Base-by-base conservation (phyloP, 2,329 filamentous ascomycete genomes). In the Paraphoma sp. region DNA sequence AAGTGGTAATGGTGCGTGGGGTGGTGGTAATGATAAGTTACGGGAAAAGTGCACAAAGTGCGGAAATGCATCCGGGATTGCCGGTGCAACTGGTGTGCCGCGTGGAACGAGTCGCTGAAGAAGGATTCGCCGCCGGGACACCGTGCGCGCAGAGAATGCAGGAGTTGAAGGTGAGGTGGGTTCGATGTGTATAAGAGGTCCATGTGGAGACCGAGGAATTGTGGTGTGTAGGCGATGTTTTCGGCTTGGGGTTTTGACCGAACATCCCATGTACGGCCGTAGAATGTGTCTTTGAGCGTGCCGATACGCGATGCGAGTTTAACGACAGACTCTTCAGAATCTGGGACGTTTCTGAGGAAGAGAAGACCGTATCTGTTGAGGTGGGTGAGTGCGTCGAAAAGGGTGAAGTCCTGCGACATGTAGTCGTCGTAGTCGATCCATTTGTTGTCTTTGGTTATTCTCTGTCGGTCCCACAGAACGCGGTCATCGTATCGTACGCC, bases 231-330 rank as follows among this genome's bases (percentile, higher is more conserved):
- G 18, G 95, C 94, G 4, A 97, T 91, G 73, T 98, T 98, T 72
- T 94, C 93, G 23, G 93, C 92, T 53, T 91, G 76, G 1, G 90
- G 89, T 51, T 96, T 89, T 3, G 89, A 92, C 51, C 87, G 86
- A 11, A 98, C 94, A 76, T 97, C 90, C 87, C 93, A 98, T 0
- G 92, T 96, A 65, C 84, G 82, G 42, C 95, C 95, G 76, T 98
- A 98, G 72, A 98, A 95, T 7, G 93, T 95, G 67, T 92, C 88
- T 69, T 92, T 90, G 28, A 97, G 79, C 33, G 86, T 86, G 1
- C 93, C 93, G 56, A 98, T 90, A 49, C 88, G 86, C 4, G 82
- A 81, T 2, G 88, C 90, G 55, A 98, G 87, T 18, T 82, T 78
- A 40, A 86, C 83, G 4, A 97, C 89, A 4, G 87, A 83, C 1